Evolutionary conservation across 108 stramenopile genomes (phyloP), one percentile per base, ranked within the genome.

Genomic region (Skeletonema menzelii): DNA sequence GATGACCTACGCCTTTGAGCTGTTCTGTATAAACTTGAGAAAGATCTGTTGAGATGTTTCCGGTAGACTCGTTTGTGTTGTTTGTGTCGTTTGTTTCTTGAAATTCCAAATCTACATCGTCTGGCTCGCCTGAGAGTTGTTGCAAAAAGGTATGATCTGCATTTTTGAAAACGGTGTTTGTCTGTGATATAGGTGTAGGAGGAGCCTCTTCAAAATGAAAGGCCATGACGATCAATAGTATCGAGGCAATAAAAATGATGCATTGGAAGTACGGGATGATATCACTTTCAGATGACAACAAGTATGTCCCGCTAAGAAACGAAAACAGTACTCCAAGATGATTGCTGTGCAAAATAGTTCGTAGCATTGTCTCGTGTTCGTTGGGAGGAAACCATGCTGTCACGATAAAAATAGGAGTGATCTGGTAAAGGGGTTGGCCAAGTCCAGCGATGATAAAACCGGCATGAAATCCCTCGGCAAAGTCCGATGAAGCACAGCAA

Each of bases 371-470:
- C 49, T 5, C 8, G 20, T 53, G 84, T 63, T 95, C 91, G 47
- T 77, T 65, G 61, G 90, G 86, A 1, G 88, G 90, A 61, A 95
- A 92, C 94, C 94, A 95, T 24, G 87, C 86, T n/a, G 86, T 79
- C 2, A 90, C 86, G 1, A 95, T 72, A 31, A 92, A 58, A 26
- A 87, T 70, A n/a, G 91, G 88, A 32, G 91, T 91, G 70, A 87
- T 86, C 73, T 92, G 94, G 73, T 92, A 92, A 11, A 95, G 76
- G 27, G 94, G 94, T 38, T 91, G 90, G 6, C 87, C 83, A 27
- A 90, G 69, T 22, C 94, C 94, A 20, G 88, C 94, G 22, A 91
- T 67, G 47, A 92, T 86, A 58, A 91, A 90, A 32, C 93, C 89
- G 11, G 66, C n/a, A 53, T 22, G 49, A 8, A 88, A 17, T 46